These are phyloP conservation scores for Solanum peruvianum DNA, from an alignment of 257 asterid genomes.

Conservation along the genomic window DNA sequence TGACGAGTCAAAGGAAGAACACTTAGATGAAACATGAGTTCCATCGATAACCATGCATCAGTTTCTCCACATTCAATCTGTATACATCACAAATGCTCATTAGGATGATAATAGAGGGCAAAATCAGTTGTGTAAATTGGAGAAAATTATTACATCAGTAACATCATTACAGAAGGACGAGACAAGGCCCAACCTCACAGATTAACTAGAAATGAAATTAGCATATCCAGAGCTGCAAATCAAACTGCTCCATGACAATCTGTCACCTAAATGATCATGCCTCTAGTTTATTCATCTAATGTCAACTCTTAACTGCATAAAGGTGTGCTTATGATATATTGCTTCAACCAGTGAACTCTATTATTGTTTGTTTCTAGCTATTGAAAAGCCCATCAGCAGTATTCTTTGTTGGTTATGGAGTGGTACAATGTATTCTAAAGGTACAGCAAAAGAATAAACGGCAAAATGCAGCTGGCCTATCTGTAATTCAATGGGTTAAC, in stretches of 20 bases:
- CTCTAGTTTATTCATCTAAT: not conserved
- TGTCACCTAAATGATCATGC: not conserved
- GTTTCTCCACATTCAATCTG: slow-evolving; percentile 96
- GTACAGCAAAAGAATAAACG: not conserved
- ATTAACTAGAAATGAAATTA: not conserved
- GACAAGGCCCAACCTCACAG: not conserved
- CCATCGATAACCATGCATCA: slow-evolving; percentile 97
- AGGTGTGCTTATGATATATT: not conserved
- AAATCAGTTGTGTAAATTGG: not conserved
- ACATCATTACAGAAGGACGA: not conserved
- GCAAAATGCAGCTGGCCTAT: not conserved
- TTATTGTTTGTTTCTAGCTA: not conserved
- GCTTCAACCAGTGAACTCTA: not conserved
- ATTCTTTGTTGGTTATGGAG: not conserved
- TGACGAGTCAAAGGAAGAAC: slow-evolving; percentile 94
- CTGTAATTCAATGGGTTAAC: not conserved
- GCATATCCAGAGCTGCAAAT: not conserved
- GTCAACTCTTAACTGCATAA: not conserved
- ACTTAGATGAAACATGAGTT: slow-evolving; percentile 95
- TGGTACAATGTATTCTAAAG: not conserved
- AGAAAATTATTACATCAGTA: not conserved
- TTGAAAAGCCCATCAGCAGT: not conserved
- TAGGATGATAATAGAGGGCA: not conserved
- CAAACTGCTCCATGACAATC: not conserved
- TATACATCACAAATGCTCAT: slow-evolving; percentile 1